Percentiles rank a stretch among this genome's conserved stretches.
Evolutionary conservation across 805 yeast genomes (phyloP).

Genomic region (Saccharomyces mikatae): DNA sequence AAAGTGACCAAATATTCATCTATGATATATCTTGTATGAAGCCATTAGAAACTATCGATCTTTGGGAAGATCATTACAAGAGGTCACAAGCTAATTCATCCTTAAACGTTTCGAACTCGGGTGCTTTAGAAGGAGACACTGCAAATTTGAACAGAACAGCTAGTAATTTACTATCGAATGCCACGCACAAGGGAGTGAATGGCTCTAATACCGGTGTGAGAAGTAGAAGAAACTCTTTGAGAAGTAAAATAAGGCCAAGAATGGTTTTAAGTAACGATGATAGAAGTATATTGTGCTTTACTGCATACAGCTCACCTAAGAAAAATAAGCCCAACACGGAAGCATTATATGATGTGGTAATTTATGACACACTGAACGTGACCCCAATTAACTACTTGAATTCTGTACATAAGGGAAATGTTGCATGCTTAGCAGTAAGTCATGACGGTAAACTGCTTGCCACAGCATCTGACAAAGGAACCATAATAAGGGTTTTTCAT

Average conservation of each 20-base stretch:
- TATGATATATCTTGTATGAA: conserved; percentile 90
- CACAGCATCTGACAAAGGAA: conserved; percentile 65
- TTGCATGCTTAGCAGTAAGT: conserved; percentile 37
- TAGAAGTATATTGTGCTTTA: conserved; percentile 26
- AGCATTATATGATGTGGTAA: conserved; percentile 42
- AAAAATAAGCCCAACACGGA: conserved; percentile 38
- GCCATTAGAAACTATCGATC: conserved; percentile 60
- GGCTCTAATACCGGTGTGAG: conserved; percentile 2
- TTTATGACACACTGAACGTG: conserved; percentile 68
- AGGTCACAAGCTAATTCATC: conserved; percentile 1
- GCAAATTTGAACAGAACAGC: not conserved
- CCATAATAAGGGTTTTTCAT: conserved; percentile 55
- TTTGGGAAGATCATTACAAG: conserved; percentile 18
- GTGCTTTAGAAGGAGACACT: not conserved
- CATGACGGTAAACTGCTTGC: conserved; percentile 53
- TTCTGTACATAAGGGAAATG: conserved; percentile 26
- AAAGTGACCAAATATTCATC: conserved; percentile 68
- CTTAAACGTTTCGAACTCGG: not conserved
- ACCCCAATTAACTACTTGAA: conserved; percentile 54
- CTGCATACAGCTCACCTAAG: conserved; percentile 18
- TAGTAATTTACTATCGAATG: not conserved
- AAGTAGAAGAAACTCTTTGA: conserved; percentile 10
- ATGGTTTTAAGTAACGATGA: conserved; percentile 27
- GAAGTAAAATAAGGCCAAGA: conserved; percentile 12
- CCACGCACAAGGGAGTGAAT: conserved; percentile 2